These are phyloP conservation scores for Trichoderma guizhouense DNA, from an alignment of 2,329 filamentous ascomycete genomes.

Conservation along the genomic window DNA sequence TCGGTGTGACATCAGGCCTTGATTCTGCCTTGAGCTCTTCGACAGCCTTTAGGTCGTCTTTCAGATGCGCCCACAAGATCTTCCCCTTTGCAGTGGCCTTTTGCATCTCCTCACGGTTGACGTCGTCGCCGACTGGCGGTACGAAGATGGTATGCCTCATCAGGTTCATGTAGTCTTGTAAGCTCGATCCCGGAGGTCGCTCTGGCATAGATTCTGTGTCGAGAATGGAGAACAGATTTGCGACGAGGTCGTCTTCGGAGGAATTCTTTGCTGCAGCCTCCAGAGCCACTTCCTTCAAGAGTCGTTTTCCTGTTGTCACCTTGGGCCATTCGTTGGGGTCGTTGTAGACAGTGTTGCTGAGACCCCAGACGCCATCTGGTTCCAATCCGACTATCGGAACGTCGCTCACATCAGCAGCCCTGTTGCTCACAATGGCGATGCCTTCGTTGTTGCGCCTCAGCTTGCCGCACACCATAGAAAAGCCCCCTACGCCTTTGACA, in stretches of 20 bases:
- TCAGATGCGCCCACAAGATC: slow-evolving; percentile 33
- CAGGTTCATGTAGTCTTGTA: slow-evolving; percentile 51
- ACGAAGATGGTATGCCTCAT: slow-evolving; percentile 62
- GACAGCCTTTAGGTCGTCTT: slow-evolving; percentile 37
- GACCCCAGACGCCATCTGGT: slow-evolving; percentile 51
- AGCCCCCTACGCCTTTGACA: slow-evolving; percentile 61
- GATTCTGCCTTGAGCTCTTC: slow-evolving; percentile 36
- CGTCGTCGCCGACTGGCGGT: slow-evolving; percentile 52
- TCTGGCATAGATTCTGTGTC: slow-evolving; percentile 55
- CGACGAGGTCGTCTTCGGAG: slow-evolving; percentile 48
- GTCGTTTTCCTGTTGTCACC: slow-evolving; percentile 49
- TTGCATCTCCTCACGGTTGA: slow-evolving; percentile 44
- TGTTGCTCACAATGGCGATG: slow-evolving; percentile 61
- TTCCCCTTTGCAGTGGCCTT: slow-evolving; percentile 38
- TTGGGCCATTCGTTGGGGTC: slow-evolving; percentile 59
- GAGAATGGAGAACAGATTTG: slow-evolving; percentile 52
- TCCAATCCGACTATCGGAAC: slow-evolving; percentile 57
- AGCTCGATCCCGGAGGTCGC: slow-evolving; percentile 39
- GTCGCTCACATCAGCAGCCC: slow-evolving; percentile 48
- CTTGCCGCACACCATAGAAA: slow-evolving; percentile 64
- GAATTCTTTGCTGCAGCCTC: slow-evolving; percentile 36
- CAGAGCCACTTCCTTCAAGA: slow-evolving; percentile 43
- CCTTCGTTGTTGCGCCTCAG: slow-evolving; percentile 48
- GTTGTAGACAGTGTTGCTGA: slow-evolving; percentile 61
- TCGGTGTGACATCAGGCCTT: slow-evolving; percentile 37